Base-by-base conservation (phyloP, 805 yeast species). In the Kazachstania taianensis region DNA sequence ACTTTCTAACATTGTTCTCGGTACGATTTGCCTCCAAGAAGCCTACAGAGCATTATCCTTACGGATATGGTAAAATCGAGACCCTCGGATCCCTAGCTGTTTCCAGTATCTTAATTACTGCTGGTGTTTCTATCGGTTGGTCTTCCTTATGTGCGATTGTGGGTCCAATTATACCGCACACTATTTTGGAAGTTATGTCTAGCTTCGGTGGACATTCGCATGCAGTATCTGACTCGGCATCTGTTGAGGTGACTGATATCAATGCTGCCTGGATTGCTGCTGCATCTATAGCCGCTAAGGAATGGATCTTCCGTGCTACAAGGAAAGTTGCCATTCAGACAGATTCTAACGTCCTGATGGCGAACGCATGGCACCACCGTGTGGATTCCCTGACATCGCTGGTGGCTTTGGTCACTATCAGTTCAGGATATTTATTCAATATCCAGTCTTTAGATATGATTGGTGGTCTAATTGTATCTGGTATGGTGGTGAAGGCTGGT, bases 331-430 rank as follows among this genome's bases (percentile, higher is more conserved):
- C 96, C 2, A 64, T 67, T 35, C 63, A 71, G 39, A 71, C 83
- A 20, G 80, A 82, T 50, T 83, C 95, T 1, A 83, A 84, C 43
- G 96, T 89, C 4, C 67, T 89, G 32, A 75, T 83, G 28, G 97
- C 97, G 3, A 89, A 89, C 53, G 97, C 97, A 3, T 89, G 96
- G 96, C 97, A 89, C 57, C 97, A 89, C 54, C 70, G 97, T 44
- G 87, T 87, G 8, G 97, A 89, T 54, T 80, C 94, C 1, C 59
- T 89, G 45, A 92, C 96, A 1, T 83, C 96, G 0, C 67, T 80
- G 13, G 96, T 87, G 9, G 96, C 96, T 0, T 70, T 87, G 16
- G 70, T 75, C 2, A 84, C 96, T 1, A 89, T 89, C 32, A 71
- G 92, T 0, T 75, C 85, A 1, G 94, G 95, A 15, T 78, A 80